Conservation (phyloP, 208 protist genomes). For the Borovskyia barvae region DNA sequence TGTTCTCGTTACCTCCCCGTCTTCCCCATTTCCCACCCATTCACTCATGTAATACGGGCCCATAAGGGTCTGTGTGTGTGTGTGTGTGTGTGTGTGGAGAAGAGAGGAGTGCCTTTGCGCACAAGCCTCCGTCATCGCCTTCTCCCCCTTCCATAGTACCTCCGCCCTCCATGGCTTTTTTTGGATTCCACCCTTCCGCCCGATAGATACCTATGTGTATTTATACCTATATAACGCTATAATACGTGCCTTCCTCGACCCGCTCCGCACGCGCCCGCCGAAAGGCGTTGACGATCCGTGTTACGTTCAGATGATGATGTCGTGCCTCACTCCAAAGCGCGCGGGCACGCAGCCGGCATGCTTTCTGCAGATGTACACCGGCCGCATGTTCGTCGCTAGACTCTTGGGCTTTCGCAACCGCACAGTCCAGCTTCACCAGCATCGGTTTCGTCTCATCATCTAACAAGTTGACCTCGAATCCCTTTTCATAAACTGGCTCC, state of each 20-base stretch:
- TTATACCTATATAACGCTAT: background rate
- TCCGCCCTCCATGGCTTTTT: no score
- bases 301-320: constrained; percentile 57
- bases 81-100: no score
- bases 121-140: no score
- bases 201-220: no score
- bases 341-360: constrained; percentile 40
- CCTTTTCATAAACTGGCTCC: constrained; percentile 40
- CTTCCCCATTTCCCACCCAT: no score
- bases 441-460: constrained; percentile 52
- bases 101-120: no score
- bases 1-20: no score
- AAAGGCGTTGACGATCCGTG: constrained; percentile 59
- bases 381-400: constrained; percentile 11
- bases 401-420: constrained; percentile 52
- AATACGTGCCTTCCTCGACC: constrained; percentile 1
- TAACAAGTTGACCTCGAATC: constrained; percentile 27
- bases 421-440: constrained; percentile 43
- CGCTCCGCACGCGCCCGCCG: constrained; percentile 37
- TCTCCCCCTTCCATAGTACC: no score
- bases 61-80: no score
- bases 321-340: constrained; percentile 66
- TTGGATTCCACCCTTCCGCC: no score
- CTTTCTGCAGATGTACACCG: constrained; percentile 50
- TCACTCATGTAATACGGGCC: no score